These are phyloP conservation scores for Acmispon strigosus DNA, from an alignment of 306 rosid genomes.

Conservation along the genomic window DNA sequence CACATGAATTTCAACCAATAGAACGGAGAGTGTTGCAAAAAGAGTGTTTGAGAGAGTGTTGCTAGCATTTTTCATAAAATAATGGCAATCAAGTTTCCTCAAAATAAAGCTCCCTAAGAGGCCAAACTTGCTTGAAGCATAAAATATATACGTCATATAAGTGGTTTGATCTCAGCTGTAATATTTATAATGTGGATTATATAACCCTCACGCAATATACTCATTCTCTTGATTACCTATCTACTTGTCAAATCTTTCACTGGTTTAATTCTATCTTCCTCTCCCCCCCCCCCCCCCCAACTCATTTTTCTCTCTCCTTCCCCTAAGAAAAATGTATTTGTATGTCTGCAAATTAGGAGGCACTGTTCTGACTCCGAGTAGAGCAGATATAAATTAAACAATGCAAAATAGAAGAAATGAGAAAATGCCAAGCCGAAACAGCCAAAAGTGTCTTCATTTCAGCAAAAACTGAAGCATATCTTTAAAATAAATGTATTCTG, in stretches of 20 bases:
- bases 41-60: too few relatives aligned
- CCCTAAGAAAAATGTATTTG: neutral
- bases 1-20: too few relatives aligned
- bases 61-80: too few relatives aligned
- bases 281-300: neutral
- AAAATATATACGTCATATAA: neutral
- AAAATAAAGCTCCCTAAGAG: neutral
- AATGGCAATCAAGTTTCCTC: neutral
- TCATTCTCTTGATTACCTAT: neutral
- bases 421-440: neutral
- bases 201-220: neutral
- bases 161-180: neutral
- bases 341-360: neutral
- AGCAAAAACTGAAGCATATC: conserved; percentile 7
- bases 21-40: too few relatives aligned
- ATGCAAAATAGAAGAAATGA: neutral
- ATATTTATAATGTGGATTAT: neutral
- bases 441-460: neutral
- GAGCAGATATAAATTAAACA: neutral
- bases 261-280: neutral
- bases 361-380: neutral
- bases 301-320: neutral
- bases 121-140: neutral
- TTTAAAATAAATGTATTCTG: neutral
- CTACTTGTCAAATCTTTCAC: neutral